A percentile compares a stretch with the other conserved stretches of the same genome.
Conservation (phyloP, 139 green algal genomes). For the Bryopsis sp. region DNA sequence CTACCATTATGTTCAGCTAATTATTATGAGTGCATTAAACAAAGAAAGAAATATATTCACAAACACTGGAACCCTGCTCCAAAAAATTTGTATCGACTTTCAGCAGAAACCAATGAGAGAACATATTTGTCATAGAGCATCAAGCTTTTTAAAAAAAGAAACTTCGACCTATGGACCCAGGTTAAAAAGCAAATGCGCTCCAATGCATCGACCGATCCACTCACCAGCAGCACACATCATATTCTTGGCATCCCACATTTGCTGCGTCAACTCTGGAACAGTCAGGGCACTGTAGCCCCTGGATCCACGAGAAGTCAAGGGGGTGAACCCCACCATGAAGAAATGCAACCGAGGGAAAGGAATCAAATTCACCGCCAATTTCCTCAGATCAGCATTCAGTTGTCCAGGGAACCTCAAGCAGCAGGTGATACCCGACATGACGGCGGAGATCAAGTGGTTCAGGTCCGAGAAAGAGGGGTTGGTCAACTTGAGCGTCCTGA, state of each 20-base stretch:
- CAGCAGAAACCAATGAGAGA: no score
- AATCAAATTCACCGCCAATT: conserved; percentile 98
- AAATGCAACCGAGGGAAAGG: conserved; percentile 99
- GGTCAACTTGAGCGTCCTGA: conserved; percentile 98
- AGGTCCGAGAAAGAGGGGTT: conserved; percentile 96
- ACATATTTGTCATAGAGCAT: no score
- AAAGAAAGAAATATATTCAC: no score
- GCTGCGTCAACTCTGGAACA: conserved; percentile 98
- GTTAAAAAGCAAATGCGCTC: no score
- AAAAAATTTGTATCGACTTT: no score
- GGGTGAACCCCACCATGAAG: conserved; percentile 99
- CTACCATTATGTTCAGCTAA: no score
- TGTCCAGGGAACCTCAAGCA: conserved; percentile 99
- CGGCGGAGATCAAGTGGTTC: conserved; percentile 97
- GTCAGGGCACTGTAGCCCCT: conserved; percentile 95
- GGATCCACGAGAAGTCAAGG: conserved; percentile 87
- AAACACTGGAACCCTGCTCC: no score
- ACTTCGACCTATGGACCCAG: no score
- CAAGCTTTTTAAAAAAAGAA: no score
- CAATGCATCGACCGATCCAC: no score
- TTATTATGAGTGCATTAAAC: no score
- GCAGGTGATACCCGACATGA: conserved; percentile 99
- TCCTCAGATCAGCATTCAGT: conserved; percentile 97
- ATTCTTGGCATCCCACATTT: conserved; percentile 99
- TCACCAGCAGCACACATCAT: conserved; percentile 99